A percentile compares a stretch with the other conserved stretches of the same genome.
These are phyloP conservation scores for Entoloma clypeatum DNA, from an alignment of 1,284 basidiomycete genomes.

Conservation along the genomic window DNA sequence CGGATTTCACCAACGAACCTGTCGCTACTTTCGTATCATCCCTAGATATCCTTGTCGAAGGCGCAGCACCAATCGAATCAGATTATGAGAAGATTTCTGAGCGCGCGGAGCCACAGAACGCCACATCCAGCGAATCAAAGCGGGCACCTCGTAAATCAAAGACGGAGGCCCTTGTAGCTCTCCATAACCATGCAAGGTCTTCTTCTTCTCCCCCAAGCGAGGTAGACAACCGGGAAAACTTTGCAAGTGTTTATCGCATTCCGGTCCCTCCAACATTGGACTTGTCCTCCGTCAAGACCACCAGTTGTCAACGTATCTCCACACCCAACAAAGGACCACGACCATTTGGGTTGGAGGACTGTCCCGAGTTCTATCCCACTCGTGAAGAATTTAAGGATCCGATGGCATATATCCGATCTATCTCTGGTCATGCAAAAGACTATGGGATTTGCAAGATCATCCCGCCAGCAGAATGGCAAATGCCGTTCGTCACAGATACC, in stretches of 20 bases:
- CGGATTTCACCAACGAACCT: slow-evolving; percentile 43
- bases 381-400: slow-evolving; percentile 91
- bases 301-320: slow-evolving; percentile 42
- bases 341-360: slow-evolving; percentile 86
- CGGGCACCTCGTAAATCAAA: slow-evolving; percentile 83
- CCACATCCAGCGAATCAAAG: slow-evolving; percentile 43
- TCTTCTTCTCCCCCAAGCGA: slow-evolving; percentile 50
- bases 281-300: slow-evolving; percentile 66
- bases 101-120: slow-evolving; percentile 22
- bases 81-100: slow-evolving; percentile 30
- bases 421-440: slow-evolving; percentile 69
- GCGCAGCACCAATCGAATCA: slow-evolving; percentile 50
- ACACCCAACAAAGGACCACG: slow-evolving; percentile 40
- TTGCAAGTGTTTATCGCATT: slow-evolving; percentile 51
- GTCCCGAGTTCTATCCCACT: slow-evolving; percentile 87
- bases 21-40: slow-evolving; percentile 58
- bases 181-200: slow-evolving; percentile 62
- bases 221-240: slow-evolving; percentile 34
- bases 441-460: slow-evolving; percentile 97
- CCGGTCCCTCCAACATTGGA: slow-evolving; percentile 59
- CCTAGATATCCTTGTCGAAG: slow-evolving; percentile 64
- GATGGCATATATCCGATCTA: slow-evolving; percentile 90
- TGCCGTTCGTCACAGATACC: slow-evolving; percentile 95
- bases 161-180: slow-evolving; percentile 74
- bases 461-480: slow-evolving; percentile 91